A percentile compares a stretch with the other conserved stretches of the same genome.
Conservation (phyloP, 2,329 filamentous ascomycete species). For the Hawksworthiomyces lignivorus region DNA sequence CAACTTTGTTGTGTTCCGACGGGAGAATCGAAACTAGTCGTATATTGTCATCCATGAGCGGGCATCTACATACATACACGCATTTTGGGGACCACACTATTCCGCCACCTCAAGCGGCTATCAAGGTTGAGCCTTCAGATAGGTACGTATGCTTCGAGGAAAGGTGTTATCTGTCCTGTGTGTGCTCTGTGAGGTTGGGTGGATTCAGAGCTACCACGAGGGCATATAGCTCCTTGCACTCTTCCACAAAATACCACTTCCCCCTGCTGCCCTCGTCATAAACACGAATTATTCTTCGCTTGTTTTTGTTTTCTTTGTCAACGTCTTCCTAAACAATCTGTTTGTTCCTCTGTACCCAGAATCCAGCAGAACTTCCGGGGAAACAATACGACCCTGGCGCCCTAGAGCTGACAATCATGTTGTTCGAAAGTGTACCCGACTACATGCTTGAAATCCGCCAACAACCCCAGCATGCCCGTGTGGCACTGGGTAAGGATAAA, state of each 20-base stretch:
- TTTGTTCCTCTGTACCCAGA: neutral
- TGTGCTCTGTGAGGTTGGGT: no score
- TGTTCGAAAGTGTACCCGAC: conserved; percentile 16
- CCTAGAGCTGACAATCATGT: conserved; percentile 7
- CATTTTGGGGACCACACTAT: conserved; percentile 13
- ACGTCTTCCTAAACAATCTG: neutral
- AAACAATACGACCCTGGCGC: neutral
- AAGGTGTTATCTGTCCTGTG: no score
- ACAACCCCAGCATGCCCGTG: conserved; percentile 58
- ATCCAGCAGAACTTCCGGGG: neutral
- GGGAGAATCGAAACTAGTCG: conserved; percentile 3
- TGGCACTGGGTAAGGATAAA: conserved; percentile 69
- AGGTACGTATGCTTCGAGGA: conserved; percentile 5
- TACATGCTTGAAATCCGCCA: conserved; percentile 45
- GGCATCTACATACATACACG: conserved; percentile 11
- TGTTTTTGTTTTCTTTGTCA: neutral
- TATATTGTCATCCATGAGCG: conserved; percentile 13
- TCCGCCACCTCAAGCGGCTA: conserved; percentile 5
- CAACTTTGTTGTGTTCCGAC: conserved; percentile 1
- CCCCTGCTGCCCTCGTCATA: no score
- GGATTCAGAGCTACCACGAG: no score
- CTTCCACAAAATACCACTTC: no score
- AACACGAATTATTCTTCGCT: no score
- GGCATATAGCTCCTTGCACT: no score
- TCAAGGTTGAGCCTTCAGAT: conserved; percentile 13